Percentiles rank a stretch among this genome's conserved stretches.
phyloP scores from a whole-genome alignment of 805 yeast genomes.

The Cyberlindnera subsufficiens region DNA sequence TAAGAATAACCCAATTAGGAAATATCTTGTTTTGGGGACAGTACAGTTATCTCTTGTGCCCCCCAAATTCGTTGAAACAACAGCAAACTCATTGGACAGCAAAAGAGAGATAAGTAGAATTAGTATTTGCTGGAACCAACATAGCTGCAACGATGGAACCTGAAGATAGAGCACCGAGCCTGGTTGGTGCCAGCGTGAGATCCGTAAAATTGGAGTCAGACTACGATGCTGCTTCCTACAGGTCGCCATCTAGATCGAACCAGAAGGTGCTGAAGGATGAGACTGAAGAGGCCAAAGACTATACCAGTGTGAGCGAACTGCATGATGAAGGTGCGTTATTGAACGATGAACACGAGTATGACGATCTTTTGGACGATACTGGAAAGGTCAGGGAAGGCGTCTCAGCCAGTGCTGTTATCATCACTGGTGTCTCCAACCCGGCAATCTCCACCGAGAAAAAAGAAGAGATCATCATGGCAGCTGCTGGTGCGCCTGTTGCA shows the following conservation, averaged over 20 bases:
- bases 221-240: conserved; percentile 5
- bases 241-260: conserved; percentile 14
- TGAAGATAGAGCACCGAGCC: conserved; percentile 15
- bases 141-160: conserved; percentile 2
- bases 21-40: too few relatives aligned
- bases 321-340: conserved; percentile 46
- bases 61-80: too few relatives aligned
- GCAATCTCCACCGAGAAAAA: conserved; percentile 3
- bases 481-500: conserved; percentile 3
- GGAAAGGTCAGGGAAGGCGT: conserved; percentile 40
- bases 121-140: neutral
- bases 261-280: conserved; percentile 1
- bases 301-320: conserved; percentile 29
- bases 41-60: too few relatives aligned
- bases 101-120: neutral
- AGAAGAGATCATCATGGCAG: conserved; percentile 2
- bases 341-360: conserved; percentile 51
- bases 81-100: too few relatives aligned
- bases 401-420: conserved; percentile 10
- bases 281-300: conserved; percentile 9
- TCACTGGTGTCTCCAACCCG: conserved; percentile 9
- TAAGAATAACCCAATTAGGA: too few relatives aligned
- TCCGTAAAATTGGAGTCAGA: conserved; percentile 13
- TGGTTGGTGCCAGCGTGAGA: conserved; percentile 22
- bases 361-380: conserved; percentile 42